Base-by-base conservation (phyloP, 2,329 filamentous ascomycete genomes). In the Penicillium palitans region DNA sequence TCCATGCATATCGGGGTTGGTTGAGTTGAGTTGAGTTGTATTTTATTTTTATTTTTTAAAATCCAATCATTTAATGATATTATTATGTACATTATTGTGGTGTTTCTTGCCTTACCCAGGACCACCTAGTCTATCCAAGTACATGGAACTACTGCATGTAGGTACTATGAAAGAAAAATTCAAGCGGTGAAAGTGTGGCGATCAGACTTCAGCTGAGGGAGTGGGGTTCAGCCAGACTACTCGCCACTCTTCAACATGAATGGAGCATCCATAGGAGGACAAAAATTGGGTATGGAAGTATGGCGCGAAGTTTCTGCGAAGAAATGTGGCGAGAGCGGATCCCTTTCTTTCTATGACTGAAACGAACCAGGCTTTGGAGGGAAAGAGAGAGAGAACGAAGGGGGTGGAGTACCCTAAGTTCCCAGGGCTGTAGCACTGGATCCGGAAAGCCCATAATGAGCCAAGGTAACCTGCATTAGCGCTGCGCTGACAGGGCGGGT, bases 401-500 rank as follows among this genome's bases (percentile, higher is more conserved):
- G 52, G 48, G 49, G 62, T 65, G 67, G 69, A 67, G 65, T 60
- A 61, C 67, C 61, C 67, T 70, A 69, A 61, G 66, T 68, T 72
- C 70, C 72, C 72, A 69, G 71, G 67, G 68, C 72, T 72, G 65
- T 67, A 73, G 72, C 65, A 68, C 68, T 70, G 72, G 72, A 69
- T 68, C 66, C 62, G 61, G 58, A 64, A 65, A 58, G 61, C 59
- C 65, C 65, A 67, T 67, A 54, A 66, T 65, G 56, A 63, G 61
- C 63, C 65, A 70, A 68, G 72, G 70, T 67, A 74, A 72, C 67
- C 65, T 73, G 72, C 72, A 74, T 74, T 74, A 74, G 72, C 69
- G 71, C 58, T 61, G 61, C 64, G 65, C 66, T 66, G 68, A 64
- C 66, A 63, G 59, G 64, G 61, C 62, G 62, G 62, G 61, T 66